These are phyloP conservation scores for Lentinula guzmanii DNA, from an alignment of 768 basidiomycete genomes.

Conservation along the genomic window DNA sequence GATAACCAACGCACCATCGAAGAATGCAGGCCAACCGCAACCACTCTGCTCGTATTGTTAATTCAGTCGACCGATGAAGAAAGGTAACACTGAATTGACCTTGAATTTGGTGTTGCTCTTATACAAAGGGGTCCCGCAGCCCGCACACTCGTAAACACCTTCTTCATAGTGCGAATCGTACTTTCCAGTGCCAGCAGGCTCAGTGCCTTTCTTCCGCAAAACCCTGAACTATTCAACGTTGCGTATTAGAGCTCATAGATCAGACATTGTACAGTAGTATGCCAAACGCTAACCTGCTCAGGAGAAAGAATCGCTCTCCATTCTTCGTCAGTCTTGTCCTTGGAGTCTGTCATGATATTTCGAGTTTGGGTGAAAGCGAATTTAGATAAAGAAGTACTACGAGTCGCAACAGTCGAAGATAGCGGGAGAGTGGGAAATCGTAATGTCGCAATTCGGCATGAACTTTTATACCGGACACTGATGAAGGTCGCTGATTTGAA, in stretches of 20 bases:
- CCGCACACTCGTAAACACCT: conserved; percentile 77
- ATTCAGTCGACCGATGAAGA: background rate
- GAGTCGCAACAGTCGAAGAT: background rate
- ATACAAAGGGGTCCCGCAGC: conserved; percentile 79
- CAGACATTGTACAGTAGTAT: background rate
- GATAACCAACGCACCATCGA: conserved; percentile 54
- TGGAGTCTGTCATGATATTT: conserved; percentile 1
- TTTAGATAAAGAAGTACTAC: background rate
- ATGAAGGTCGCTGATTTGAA: background rate
- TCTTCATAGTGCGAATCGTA: conserved; percentile 63
- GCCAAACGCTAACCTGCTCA: conserved; percentile 58
- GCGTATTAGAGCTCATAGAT: background rate
- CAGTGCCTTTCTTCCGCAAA: conserved; percentile 84
- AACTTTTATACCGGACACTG: background rate
- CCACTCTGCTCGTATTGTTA: conserved; percentile 46
- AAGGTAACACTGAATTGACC: conserved; percentile 22
- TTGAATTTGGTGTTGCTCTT: conserved; percentile 87
- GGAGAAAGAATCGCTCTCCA: conserved; percentile 79
- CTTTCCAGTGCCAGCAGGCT: conserved; percentile 68
- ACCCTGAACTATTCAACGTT: conserved; percentile 62
- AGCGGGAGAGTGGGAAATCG: conserved; percentile 1
- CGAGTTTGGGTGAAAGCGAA: background rate
- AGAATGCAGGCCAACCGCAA: conserved; percentile 98
- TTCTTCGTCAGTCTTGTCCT: conserved; percentile 60
- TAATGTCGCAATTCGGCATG: background rate